Evolutionary conservation across 140 eudicot genomes (phyloP).

Genomic region (Anethum foeniculum): DNA sequence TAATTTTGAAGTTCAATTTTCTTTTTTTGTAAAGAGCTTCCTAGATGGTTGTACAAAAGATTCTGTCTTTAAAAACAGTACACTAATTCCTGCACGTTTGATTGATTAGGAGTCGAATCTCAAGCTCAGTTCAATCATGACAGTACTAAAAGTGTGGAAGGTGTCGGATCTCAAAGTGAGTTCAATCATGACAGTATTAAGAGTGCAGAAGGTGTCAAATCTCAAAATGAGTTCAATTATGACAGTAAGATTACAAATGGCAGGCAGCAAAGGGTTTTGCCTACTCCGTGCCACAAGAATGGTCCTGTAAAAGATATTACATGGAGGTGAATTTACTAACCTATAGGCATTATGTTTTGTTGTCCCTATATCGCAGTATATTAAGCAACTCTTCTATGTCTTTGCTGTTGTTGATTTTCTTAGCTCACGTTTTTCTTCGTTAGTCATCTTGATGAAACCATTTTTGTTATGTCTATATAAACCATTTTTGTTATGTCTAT

Average conservation of each 20-base stretch:
- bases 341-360: neutral
- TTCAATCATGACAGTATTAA: neutral
- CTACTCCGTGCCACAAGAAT: neutral
- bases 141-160: neutral
- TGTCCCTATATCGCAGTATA: neutral
- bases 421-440: neutral
- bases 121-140: neutral
- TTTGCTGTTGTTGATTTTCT: neutral
- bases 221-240: neutral
- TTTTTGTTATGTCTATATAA: neutral
- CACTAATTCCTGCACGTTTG: neutral
- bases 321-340: constrained; percentile 8
- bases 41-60: neutral
- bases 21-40: neutral
- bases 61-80: neutral
- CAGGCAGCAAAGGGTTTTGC: neutral
- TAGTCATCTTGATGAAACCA: neutral
- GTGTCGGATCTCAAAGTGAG: neutral
- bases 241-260: neutral
- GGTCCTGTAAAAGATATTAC: constrained; percentile 1
- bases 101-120: constrained; percentile 12
- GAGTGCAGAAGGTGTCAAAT: neutral
- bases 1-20: neutral
- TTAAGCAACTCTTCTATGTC: neutral
- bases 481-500: neutral